Percentiles rank a stretch among this genome's conserved stretches.
phyloP scores from a whole-genome alignment of 345 rosid species.

The Geranium rotundifolium region DNA sequence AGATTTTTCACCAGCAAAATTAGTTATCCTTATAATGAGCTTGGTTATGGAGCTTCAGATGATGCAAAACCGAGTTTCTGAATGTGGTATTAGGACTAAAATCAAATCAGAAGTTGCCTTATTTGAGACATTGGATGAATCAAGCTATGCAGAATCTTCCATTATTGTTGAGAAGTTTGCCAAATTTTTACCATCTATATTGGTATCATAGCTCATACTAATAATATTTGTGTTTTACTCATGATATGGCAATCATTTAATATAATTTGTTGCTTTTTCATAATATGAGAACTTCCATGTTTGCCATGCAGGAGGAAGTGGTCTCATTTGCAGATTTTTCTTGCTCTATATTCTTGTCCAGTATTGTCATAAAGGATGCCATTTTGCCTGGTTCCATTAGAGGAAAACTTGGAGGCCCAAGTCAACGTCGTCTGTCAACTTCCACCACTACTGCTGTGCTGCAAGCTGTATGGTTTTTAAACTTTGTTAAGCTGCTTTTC shows the following conservation, averaged over 20 bases:
- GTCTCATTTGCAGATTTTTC: slow-evolving; percentile 50
- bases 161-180: slow-evolving; percentile 30
- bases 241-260: no score
- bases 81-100: slow-evolving; percentile 20
- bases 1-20: slow-evolving; percentile 44
- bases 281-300: slow-evolving; percentile 1
- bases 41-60: slow-evolving; percentile 54
- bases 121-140: slow-evolving; percentile 22
- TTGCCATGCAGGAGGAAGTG: slow-evolving; percentile 51
- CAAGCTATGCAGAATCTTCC: slow-evolving; percentile 23
- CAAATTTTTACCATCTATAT: slow-evolving; percentile 24
- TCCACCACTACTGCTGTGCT: slow-evolving; percentile 54
- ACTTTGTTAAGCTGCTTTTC: slow-evolving; percentile 1
- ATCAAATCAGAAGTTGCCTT: slow-evolving; percentile 12
- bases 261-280: no score
- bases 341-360: slow-evolving; percentile 56
- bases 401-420: slow-evolving; percentile 94
- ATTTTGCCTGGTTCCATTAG: slow-evolving; percentile 56
- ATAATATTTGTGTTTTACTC: no score
- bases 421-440: slow-evolving; percentile 78
- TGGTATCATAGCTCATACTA: slow-evolving; percentile 32
- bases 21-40: slow-evolving; percentile 44
- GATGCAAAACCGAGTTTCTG: slow-evolving; percentile 34
- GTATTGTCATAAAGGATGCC: slow-evolving; percentile 25
- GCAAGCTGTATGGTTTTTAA: slow-evolving; percentile 54